Percentiles rank a stretch among this genome's conserved stretches.
These are phyloP conservation scores for Camillea tinctor DNA, from an alignment of 2,329 filamentous ascomycete genomes.

Conservation along the genomic window DNA sequence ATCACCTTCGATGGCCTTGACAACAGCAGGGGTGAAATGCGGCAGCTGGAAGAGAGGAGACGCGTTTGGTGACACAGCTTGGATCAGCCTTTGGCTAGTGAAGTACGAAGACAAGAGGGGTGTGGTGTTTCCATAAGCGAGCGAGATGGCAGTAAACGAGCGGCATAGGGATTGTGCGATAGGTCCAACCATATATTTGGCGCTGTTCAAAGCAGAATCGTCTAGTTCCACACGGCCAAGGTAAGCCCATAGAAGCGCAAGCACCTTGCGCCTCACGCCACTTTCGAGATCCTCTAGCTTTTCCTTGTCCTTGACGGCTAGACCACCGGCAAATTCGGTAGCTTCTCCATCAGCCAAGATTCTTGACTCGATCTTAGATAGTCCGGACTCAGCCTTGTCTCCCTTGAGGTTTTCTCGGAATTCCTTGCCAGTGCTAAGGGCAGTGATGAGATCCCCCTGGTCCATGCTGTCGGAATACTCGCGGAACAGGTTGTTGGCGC, in stretches of 20 bases:
- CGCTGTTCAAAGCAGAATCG: conserved; percentile 71
- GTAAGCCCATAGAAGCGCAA: conserved; percentile 93
- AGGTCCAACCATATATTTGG: conserved; percentile 87
- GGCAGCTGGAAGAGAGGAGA: conserved; percentile 92
- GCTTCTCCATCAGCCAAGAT: conserved; percentile 63
- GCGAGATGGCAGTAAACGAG: conserved; percentile 80
- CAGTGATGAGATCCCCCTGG: conserved; percentile 74
- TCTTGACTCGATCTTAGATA: conserved; percentile 80
- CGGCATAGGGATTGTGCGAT: conserved; percentile 83
- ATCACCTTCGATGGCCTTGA: conserved; percentile 69
- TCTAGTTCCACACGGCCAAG: conserved; percentile 83
- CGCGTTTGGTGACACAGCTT: conserved; percentile 78
- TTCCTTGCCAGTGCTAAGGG: conserved; percentile 83
- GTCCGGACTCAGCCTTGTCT: conserved; percentile 74
- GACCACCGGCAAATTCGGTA: conserved; percentile 51
- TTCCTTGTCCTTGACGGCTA: conserved; percentile 72
- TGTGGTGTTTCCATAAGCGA: conserved; percentile 80
- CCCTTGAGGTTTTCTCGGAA: conserved; percentile 75
- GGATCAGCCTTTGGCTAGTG: conserved; percentile 82
- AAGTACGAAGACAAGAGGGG: conserved; percentile 82
- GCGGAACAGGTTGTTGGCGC: conserved; percentile 89
- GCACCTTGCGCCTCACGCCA: conserved; percentile 76
- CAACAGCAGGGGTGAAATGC: conserved; percentile 70
- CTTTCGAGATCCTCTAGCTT: conserved; percentile 79
- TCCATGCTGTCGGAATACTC: conserved; percentile 86